phyloP scores from a whole-genome alignment of 805 yeast species.

The Candida orba region DNA sequence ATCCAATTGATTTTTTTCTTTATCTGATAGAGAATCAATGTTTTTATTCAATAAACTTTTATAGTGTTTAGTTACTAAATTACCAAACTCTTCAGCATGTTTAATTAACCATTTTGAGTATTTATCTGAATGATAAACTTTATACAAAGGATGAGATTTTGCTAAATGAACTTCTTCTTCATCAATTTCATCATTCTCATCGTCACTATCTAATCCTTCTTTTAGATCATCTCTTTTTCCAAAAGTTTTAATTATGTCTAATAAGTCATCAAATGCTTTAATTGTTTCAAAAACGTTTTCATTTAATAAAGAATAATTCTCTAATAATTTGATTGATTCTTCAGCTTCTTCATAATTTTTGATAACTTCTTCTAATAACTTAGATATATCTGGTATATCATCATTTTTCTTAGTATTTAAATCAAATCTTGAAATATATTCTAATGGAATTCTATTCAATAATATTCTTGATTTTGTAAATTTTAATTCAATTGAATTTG shows the following conservation, averaged over 20 bases:
- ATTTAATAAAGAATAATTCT: slow-evolving; percentile 28
- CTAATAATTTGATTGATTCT: slow-evolving; percentile 15
- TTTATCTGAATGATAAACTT: slow-evolving; percentile 30
- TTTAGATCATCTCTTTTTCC: slow-evolving; percentile 44
- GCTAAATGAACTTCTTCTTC: slow-evolving; percentile 31
- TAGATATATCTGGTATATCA: slow-evolving; percentile 27
- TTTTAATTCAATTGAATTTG: slow-evolving; percentile 38
- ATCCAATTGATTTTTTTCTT: slow-evolving; percentile 14
- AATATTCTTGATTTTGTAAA: slow-evolving; percentile 51
- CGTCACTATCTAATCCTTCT: slow-evolving; percentile 56
- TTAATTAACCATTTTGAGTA: slow-evolving; percentile 44
- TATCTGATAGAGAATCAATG: slow-evolving; percentile 8
- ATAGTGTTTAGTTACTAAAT: slow-evolving; percentile 12
- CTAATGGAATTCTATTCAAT: slow-evolving; percentile 52
- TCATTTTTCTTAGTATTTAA: slow-evolving; percentile 28
- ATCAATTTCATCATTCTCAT: slow-evolving; percentile 35
- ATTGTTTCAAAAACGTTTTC: slow-evolving; percentile 43
- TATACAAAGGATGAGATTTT: slow-evolving; percentile 50
- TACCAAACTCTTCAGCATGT: slow-evolving; percentile 21
- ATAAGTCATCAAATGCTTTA: slow-evolving; percentile 55
- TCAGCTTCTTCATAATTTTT: slow-evolving; percentile 39
- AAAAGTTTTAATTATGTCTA: slow-evolving; percentile 61
- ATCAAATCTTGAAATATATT: slow-evolving; percentile 45
- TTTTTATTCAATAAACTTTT: slow-evolving; percentile 9
- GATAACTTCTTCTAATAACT: slow-evolving; percentile 40